phyloP scores from a whole-genome alignment of 2,329 filamentous ascomycete species.

The Phyllosticta capitalensis region DNA sequence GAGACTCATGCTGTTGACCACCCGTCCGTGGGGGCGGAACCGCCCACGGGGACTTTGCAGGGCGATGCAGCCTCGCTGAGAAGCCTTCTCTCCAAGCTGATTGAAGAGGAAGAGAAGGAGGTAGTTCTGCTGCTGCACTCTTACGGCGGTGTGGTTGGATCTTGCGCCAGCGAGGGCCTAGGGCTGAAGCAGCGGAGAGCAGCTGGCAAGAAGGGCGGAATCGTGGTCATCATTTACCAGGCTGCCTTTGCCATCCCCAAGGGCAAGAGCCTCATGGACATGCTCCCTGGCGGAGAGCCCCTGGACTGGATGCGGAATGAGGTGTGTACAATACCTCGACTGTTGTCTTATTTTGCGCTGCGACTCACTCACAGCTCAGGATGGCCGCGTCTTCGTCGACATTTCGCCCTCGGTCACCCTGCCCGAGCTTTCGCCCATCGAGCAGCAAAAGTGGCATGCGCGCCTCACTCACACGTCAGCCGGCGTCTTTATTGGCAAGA shows the following conservation, averaged over 20 bases:
- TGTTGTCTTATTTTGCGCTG: neutral
- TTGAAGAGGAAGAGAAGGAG: conserved; percentile 1
- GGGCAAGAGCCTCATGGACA: conserved; percentile 4
- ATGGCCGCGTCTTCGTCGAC: neutral
- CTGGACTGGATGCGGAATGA: conserved; percentile 3
- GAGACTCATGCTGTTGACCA: conserved; percentile 5
- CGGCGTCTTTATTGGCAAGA: conserved; percentile 1
- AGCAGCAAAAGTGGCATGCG: conserved; percentile 4
- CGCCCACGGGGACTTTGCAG: conserved; percentile 1
- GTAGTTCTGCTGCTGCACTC: conserved; percentile 6
- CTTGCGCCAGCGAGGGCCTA: conserved; percentile 7
- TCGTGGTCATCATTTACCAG: conserved; percentile 3
- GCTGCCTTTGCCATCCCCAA: conserved; percentile 6
- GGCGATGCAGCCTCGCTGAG: neutral
- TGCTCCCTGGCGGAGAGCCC: conserved; percentile 5
- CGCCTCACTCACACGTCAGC: conserved; percentile 2
- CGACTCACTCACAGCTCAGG: neutral
- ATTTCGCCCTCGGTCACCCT: neutral
- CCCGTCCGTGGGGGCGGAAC: conserved; percentile 4
- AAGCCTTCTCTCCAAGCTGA: neutral
- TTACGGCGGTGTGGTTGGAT: conserved; percentile 7
- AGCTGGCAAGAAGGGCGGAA: conserved; percentile 3
- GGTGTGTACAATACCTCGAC: neutral
- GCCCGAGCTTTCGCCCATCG: neutral
- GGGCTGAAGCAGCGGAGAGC: neutral